phyloP scores from a whole-genome alignment of 179 eudicot genomes.

The Spinacia oleracea region DNA sequence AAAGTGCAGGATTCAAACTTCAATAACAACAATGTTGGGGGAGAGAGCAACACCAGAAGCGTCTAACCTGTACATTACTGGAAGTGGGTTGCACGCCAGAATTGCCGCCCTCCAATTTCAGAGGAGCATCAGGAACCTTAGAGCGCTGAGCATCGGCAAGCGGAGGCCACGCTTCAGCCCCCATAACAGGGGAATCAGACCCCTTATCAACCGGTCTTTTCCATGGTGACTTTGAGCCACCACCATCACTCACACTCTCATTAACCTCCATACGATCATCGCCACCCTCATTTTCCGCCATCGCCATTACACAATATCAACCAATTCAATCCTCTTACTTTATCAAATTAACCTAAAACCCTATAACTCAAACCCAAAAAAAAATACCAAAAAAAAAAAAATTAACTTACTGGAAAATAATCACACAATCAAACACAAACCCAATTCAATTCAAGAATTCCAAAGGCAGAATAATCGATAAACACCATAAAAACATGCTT shows the following conservation, averaged over 20 bases:
- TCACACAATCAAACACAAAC: constrained; percentile 5
- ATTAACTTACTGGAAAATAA: neutral
- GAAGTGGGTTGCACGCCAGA: constrained; percentile 19
- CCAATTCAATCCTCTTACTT: neutral
- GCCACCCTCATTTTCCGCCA: constrained; percentile 41
- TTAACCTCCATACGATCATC: constrained; percentile 36
- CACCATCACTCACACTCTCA: constrained; percentile 23
- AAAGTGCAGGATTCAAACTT: neutral
- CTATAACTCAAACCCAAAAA: neutral
- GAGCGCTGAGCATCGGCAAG: constrained; percentile 40
- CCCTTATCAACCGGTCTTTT: constrained; percentile 39
- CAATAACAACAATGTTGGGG: neutral
- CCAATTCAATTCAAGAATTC: neutral
- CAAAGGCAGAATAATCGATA: neutral
- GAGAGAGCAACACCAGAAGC: neutral
- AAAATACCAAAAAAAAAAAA: neutral
- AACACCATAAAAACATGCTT: neutral
- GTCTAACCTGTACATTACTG: constrained; percentile 29
- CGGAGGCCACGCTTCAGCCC: constrained; percentile 54
- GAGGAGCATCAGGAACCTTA: constrained; percentile 30
- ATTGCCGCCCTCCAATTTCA: constrained; percentile 21
- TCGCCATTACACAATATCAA: constrained; percentile 32
- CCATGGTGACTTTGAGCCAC: constrained; percentile 54
- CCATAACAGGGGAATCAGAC: constrained; percentile 48
- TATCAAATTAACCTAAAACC: neutral